phyloP scores from a whole-genome alignment of 768 basidiomycete species.

The Tephrocybe sp. region DNA sequence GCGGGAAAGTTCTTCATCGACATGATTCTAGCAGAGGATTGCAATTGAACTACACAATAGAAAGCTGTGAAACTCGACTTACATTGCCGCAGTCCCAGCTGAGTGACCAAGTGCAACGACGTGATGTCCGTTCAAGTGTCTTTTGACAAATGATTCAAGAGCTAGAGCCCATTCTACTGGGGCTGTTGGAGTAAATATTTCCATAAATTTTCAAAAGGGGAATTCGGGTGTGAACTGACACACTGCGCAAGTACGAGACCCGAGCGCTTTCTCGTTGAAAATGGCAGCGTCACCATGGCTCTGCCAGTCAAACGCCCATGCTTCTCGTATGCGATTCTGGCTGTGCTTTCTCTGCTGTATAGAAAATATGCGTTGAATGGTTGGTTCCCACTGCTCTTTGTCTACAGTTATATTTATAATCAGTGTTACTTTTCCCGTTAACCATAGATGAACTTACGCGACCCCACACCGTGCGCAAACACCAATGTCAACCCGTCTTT shows the following conservation, averaged over 20 bases:
- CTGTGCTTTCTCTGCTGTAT: conserved; percentile 19
- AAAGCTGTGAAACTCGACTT: conserved; percentile 8
- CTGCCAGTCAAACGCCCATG: conserved; percentile 42
- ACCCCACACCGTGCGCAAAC: conserved; percentile 17
- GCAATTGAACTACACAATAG: neutral
- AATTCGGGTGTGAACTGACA: conserved; percentile 16
- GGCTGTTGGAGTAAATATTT: conserved; percentile 13
- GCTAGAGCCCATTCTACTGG: conserved; percentile 24
- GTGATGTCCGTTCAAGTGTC: conserved; percentile 20
- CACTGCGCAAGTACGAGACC: conserved; percentile 20
- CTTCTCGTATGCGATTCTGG: conserved; percentile 33
- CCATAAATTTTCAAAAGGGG: neutral
- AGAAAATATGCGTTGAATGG: conserved; percentile 27
- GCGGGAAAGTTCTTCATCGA: conserved; percentile 16
- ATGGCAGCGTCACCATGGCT: conserved; percentile 37
- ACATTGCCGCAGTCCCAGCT: conserved; percentile 31
- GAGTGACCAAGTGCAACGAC: conserved; percentile 34
- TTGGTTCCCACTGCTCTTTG: conserved; percentile 41
- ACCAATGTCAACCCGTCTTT: conserved; percentile 15
- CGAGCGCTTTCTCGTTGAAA: conserved; percentile 28
- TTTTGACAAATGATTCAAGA: conserved; percentile 13
- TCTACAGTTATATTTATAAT: too few relatives aligned
- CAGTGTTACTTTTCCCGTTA: too few relatives aligned
- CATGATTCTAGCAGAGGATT: conserved; percentile 14
- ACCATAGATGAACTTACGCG: conserved; percentile 16